A percentile compares a stretch with the other conserved stretches of the same genome.
phyloP scores from a whole-genome alignment of 2,329 filamentous ascomycete species.

The Rasamsonia emersonii region DNA sequence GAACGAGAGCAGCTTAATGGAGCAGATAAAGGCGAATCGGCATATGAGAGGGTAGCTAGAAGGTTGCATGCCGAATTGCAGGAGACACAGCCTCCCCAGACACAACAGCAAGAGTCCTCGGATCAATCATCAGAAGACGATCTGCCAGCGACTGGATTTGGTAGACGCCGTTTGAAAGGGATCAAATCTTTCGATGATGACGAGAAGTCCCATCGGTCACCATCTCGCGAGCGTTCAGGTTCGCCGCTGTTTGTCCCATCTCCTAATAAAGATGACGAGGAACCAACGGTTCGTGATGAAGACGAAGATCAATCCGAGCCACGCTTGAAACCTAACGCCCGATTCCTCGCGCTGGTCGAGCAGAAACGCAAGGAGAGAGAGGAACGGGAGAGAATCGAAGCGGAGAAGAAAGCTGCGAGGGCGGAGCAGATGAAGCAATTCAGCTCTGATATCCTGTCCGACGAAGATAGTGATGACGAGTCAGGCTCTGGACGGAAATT shows the following conservation, averaged over 20 bases:
- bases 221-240: conserved; percentile 17
- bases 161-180: conserved; percentile 21
- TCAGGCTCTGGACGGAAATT: conserved; percentile 59
- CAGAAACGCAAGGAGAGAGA: conserved; percentile 64
- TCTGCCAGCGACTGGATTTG: conserved; percentile 20
- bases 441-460: conserved; percentile 36
- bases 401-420: conserved; percentile 31
- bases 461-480: conserved; percentile 47
- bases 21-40: conserved; percentile 24
- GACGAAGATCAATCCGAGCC: conserved; percentile 17
- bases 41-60: conserved; percentile 30
- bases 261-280: conserved; percentile 12
- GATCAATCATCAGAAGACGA: conserved; percentile 30
- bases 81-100: conserved; percentile 1
- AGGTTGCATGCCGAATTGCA: conserved; percentile 8
- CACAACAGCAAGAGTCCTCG: background rate
- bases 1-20: conserved; percentile 5
- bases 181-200: conserved; percentile 24
- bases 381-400: conserved; percentile 53
- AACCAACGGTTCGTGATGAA: conserved; percentile 13
- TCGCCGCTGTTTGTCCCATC: conserved; percentile 40
- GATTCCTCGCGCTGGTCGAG: conserved; percentile 63
- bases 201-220: conserved; percentile 16
- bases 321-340: conserved; percentile 40
- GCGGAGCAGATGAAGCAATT: conserved; percentile 23